A percentile compares a stretch with the other conserved stretches of the same genome.
These are phyloP conservation scores for Heliamphora pulchella DNA, from an alignment of 179 eudicot species.

Conservation along the genomic window DNA sequence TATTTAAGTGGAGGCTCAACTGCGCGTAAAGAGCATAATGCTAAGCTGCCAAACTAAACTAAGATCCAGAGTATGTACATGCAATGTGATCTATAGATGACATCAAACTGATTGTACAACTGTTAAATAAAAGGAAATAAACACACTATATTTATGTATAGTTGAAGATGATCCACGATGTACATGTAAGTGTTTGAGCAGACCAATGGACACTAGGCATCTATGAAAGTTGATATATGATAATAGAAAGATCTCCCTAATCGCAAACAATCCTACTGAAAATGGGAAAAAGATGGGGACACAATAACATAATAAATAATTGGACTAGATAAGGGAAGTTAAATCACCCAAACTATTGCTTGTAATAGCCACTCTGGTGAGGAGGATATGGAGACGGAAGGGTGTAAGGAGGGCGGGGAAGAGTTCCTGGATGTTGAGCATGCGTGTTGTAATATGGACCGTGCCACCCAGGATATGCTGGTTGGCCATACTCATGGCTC, in stretches of 20 bases:
- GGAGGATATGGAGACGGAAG: conserved; percentile 54
- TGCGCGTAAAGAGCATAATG: neutral
- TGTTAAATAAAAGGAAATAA: neutral
- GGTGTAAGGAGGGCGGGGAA: conserved; percentile 86
- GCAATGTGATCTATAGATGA: neutral
- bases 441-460: conserved; percentile 75
- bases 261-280: neutral
- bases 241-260: neutral
- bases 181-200: neutral
- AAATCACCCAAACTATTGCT: conserved; percentile 30
- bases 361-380: conserved; percentile 78
- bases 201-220: neutral
- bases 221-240: neutral
- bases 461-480: conserved; percentile 94
- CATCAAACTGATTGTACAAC: conserved; percentile 10
- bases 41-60: conserved; percentile 4
- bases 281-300: conserved; percentile 4
- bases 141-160: neutral
- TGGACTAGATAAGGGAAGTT: neutral
- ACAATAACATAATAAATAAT: neutral
- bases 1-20: neutral
- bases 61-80: neutral
- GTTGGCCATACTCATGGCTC: conserved; percentile 79
- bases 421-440: conserved; percentile 59
- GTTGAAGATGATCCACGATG: neutral